A percentile compares a stretch with the other conserved stretches of the same genome.
Evolutionary conservation across 306 rosid genomes (phyloP).

Genomic region (Ochetophila trinervis): DNA sequence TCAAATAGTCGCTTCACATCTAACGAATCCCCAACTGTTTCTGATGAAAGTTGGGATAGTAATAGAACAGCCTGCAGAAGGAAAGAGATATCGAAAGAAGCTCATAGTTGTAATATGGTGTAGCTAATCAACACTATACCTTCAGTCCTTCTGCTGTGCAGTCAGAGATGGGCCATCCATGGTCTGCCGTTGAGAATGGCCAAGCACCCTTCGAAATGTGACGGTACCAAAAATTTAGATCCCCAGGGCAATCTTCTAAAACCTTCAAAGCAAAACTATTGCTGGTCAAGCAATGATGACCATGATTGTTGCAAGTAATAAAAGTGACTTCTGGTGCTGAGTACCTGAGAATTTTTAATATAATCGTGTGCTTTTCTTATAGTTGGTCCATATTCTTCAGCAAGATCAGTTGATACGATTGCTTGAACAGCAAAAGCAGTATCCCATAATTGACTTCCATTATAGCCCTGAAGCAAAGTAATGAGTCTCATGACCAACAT

Average conservation of each 20-base stretch:
- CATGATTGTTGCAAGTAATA: no score
- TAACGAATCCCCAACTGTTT: constrained; percentile 68
- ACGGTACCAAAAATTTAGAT: constrained; percentile 74
- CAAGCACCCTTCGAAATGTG: constrained; percentile 94
- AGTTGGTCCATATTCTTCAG: constrained; percentile 60
- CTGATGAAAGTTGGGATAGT: constrained; percentile 59
- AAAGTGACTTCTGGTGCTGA: constrained; percentile 1
- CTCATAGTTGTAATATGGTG: constrained; percentile 3
- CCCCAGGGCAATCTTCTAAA: constrained; percentile 65
- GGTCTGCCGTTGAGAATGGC: constrained; percentile 87
- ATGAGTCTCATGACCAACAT: no score
- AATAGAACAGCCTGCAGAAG: constrained; percentile 58
- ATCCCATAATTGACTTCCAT: constrained; percentile 98
- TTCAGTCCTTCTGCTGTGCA: constrained; percentile 91
- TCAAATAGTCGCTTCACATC: constrained; percentile 47
- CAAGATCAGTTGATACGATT: constrained; percentile 66
- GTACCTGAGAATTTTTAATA: constrained; percentile 81
- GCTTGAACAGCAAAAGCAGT: constrained; percentile 83
- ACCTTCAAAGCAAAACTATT: constrained; percentile 33
- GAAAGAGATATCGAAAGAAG: constrained; percentile 10
- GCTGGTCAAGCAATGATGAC: no score
- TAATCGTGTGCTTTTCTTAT: constrained; percentile 69
- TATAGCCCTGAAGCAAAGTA: constrained; percentile 73
- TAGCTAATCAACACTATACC: constrained; percentile 26
- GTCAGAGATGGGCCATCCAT: constrained; percentile 98